phyloP scores from a whole-genome alignment of 306 rosid genomes.

The Quillaja saponaria region DNA sequence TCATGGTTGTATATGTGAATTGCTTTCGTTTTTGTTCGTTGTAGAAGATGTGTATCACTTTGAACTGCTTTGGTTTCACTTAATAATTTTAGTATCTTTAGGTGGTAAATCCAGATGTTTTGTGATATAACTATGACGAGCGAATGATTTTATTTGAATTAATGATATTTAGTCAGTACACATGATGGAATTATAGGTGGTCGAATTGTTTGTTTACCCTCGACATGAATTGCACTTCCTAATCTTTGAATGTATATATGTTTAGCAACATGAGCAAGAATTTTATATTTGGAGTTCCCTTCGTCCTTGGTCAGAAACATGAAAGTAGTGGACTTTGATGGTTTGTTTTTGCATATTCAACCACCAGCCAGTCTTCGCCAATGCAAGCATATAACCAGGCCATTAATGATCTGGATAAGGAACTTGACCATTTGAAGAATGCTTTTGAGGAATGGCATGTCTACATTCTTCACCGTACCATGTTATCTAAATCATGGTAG shows the following conservation, averaged over 20 bases:
- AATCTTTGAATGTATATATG: background rate
- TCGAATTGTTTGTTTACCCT: background rate
- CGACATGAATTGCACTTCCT: background rate
- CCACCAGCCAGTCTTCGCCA: slow-evolving; percentile 89
- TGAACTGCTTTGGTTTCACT: background rate
- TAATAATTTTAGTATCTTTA: background rate
- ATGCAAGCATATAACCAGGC: slow-evolving; percentile 97
- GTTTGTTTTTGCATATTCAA: slow-evolving; percentile 64
- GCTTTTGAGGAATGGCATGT: slow-evolving; percentile 62
- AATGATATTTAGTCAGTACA: background rate
- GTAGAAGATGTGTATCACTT: background rate
- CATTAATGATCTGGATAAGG: slow-evolving; percentile 82
- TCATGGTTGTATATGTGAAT: too few relatives aligned
- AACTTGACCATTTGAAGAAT: slow-evolving; percentile 73
- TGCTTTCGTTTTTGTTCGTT: too few relatives aligned
- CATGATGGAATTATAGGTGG: background rate
- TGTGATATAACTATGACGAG: too few relatives aligned
- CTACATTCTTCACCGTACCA: background rate
- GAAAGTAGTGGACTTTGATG: too few relatives aligned
- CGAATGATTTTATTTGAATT: too few relatives aligned
- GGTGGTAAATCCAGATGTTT: too few relatives aligned
- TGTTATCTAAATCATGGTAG: background rate
- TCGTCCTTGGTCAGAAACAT: too few relatives aligned
- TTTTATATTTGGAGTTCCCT: too few relatives aligned
- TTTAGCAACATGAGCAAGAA: too few relatives aligned